Evolutionary conservation across 2,329 filamentous ascomycete genomes (phyloP).

Genomic region (Colletotrichum noveboracense): DNA sequence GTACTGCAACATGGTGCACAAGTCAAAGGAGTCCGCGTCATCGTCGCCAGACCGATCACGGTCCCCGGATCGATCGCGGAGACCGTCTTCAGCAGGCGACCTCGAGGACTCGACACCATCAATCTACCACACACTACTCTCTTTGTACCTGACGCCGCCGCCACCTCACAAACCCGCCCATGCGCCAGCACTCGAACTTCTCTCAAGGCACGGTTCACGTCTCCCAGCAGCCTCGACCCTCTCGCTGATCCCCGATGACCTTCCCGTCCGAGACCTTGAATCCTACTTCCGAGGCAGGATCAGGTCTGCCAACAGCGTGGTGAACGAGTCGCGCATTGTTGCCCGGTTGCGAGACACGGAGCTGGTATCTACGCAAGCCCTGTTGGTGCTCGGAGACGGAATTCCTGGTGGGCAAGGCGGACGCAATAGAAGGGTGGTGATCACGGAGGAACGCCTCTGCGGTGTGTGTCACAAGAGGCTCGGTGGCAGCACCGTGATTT

Average conservation of each 20-base stretch:
- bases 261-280: conserved; percentile 81
- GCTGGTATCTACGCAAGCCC: conserved; percentile 77
- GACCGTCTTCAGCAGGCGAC: conserved; percentile 34
- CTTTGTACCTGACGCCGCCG: conserved; percentile 85
- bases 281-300: conserved; percentile 94
- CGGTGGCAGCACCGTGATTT: conserved; percentile 83
- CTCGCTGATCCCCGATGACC: conserved; percentile 79
- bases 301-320: conserved; percentile 79
- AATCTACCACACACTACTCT: conserved; percentile 91
- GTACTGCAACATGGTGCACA: conserved; percentile 88
- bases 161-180: conserved; percentile 75
- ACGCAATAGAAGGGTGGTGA: conserved; percentile 71
- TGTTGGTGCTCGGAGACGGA: conserved; percentile 75
- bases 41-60: conserved; percentile 31
- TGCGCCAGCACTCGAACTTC: conserved; percentile 79
- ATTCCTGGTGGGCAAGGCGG: conserved; percentile 56
- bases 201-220: conserved; percentile 92
- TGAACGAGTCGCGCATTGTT: conserved; percentile 82
- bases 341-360: conserved; percentile 79
- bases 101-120: conserved; percentile 66
- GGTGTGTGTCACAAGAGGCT: conserved; percentile 92
- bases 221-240: conserved; percentile 88
- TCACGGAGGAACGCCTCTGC: conserved; percentile 89
- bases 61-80: conserved; percentile 27
- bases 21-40: conserved; percentile 54